Percentiles rank a stretch among this genome's conserved stretches.
Conservation (phyloP, 2,329 filamentous ascomycete species). For the Ploettnerulaceae sp. region DNA sequence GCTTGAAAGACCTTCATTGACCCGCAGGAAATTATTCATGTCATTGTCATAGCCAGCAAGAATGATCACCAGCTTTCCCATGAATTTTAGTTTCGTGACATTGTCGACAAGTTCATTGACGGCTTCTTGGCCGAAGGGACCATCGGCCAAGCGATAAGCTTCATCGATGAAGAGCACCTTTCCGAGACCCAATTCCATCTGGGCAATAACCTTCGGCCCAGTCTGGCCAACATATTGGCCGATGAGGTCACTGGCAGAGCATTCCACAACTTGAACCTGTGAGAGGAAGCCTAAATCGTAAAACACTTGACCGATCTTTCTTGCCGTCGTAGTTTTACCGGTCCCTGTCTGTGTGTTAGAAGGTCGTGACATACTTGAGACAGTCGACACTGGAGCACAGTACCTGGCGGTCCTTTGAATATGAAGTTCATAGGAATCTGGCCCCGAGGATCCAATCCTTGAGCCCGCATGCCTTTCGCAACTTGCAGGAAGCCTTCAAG, state of each 20-base stretch:
- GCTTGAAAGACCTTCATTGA: conserved; percentile 49
- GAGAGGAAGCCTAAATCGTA: conserved; percentile 69
- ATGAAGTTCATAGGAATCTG: conserved; percentile 54
- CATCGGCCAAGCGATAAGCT: conserved; percentile 50
- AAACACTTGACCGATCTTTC: conserved; percentile 70
- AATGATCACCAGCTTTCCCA: conserved; percentile 49
- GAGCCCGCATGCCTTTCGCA: conserved; percentile 41
- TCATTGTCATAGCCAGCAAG: conserved; percentile 53
- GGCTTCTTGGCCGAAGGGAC: conserved; percentile 54
- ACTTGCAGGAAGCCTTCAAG: conserved; percentile 45
- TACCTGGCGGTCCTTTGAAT: conserved; percentile 52
- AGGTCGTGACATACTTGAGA: conserved; percentile 29
- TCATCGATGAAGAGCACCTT: conserved; percentile 56
- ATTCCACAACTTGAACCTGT: conserved; percentile 55
- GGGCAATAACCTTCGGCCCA: conserved; percentile 57
- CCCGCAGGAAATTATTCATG: conserved; percentile 47
- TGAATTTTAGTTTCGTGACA: conserved; percentile 43
- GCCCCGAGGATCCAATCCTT: conserved; percentile 45
- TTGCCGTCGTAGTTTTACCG: conserved; percentile 68
- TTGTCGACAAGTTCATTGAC: conserved; percentile 63
- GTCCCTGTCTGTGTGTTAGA: conserved; percentile 42
- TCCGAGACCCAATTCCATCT: conserved; percentile 49
- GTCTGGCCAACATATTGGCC: conserved; percentile 67
- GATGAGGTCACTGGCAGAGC: conserved; percentile 63
- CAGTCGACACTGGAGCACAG: conserved; percentile 62